Evolutionary conservation across 1,139 yeast species (phyloP), one percentile per base, ranked within the genome.

Genomic region (Suhomyces atakaporum): DNA sequence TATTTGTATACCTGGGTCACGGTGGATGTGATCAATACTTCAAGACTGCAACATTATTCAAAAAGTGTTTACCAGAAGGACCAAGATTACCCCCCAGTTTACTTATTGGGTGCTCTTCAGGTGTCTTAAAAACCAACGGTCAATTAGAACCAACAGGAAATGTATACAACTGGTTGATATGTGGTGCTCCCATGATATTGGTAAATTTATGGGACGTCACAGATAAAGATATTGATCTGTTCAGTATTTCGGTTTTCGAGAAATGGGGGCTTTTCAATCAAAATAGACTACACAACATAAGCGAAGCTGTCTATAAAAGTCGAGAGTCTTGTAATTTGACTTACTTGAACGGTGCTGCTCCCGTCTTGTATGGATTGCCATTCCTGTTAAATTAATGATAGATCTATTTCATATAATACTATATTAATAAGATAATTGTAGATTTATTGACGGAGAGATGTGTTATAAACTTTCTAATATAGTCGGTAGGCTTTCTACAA

Each of bases 151-250:
- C 95, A 0, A 73, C 75, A 52, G 96, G 97, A 1, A 84, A 89
- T 5, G 75, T 87, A 0, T 74, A 77, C 48, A 81, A 84, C 36
- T 89, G 90, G 71, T 56, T 90, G 23, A 65, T 75, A 4, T 92
- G 92, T 21, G 95, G 95, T 0, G 77, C 88, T 31, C 94, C 95
- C 0, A 74, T 85, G 80, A 73, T 88, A 2, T 63, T 92, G 27
- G 96, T 88, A 0, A 89, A 88, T 53, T 63, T 92, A 45, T 92
- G 98, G 98, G 97, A 89, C 60, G 97, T 92, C 4, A 92, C 97
- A 0, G 98, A 92, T 58, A 89, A 86, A 50, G 98, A 92, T 56
- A 87, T 89, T 37, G 97, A 92, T 59, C 73, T 71, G 49, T 88
- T 89, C 50, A 84, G 89, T 29, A 44, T 71, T 9, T 63, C 75